phyloP scores from a whole-genome alignment of 306 rosid species.

The Chamaecrista fasciculata region DNA sequence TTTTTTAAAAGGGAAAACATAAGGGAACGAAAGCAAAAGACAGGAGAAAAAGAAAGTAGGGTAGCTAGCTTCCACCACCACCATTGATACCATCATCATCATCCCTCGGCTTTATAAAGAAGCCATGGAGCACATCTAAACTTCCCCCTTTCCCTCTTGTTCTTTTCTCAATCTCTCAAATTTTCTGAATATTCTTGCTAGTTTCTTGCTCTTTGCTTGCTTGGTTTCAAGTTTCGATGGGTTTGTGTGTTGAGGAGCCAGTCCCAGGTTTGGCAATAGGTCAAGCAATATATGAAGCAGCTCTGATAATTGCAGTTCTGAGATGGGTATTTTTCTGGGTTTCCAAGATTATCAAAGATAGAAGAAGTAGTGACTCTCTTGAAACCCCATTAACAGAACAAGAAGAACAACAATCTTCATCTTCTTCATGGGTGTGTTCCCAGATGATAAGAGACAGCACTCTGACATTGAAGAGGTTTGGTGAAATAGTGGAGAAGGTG shows the following conservation, averaged over 20 bases:
- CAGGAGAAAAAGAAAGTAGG: neutral
- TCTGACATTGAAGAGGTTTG: constrained; percentile 48
- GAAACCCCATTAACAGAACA: neutral
- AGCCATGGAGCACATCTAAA: constrained; percentile 26
- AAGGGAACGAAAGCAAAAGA: constrained; percentile 17
- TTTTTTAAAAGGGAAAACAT: constrained; percentile 1
- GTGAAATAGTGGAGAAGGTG: constrained; percentile 44
- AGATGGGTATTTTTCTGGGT: constrained; percentile 62
- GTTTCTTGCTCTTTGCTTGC: too few relatives aligned
- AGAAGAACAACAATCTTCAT: neutral
- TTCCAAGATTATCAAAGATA: constrained; percentile 29
- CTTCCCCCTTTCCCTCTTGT: constrained; percentile 52
- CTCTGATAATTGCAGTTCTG: constrained; percentile 55
- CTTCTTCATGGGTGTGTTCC: constrained; percentile 32
- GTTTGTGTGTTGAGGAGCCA: constrained; percentile 40
- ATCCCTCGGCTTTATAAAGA: constrained; percentile 50
- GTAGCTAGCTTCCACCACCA: neutral
- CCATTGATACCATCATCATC: constrained; percentile 3
- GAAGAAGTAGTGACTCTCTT: neutral
- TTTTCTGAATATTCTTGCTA: neutral
- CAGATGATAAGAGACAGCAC: constrained; percentile 39
- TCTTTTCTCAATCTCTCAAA: constrained; percentile 10
- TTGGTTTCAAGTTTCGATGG: constrained; percentile 48
- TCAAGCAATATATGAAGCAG: constrained; percentile 59
- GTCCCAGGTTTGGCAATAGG: constrained; percentile 41